Conservation (phyloP, 1,284 basidiomycete species). For the Stereum hirsutum region DNA sequence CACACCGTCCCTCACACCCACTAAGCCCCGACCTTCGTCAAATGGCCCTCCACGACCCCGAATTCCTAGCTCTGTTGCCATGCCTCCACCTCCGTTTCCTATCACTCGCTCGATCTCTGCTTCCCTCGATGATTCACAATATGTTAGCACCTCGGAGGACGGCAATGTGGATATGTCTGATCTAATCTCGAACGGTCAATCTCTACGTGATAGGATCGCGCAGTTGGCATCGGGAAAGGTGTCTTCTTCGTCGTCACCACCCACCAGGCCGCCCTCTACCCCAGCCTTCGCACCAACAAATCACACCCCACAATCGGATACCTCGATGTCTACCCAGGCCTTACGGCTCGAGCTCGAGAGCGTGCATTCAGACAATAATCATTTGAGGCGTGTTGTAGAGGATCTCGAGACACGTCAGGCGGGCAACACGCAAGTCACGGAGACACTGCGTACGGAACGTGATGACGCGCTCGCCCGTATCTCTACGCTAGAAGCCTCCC, state of each 20-base stretch:
- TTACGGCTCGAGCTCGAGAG: slow-evolving; percentile 44
- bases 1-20: slow-evolving; percentile 31
- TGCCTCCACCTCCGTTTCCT: slow-evolving; percentile 71
- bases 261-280: slow-evolving; percentile 12
- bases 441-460: slow-evolving; percentile 34
- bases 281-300: slow-evolving; percentile 15
- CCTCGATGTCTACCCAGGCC: slow-evolving; percentile 28
- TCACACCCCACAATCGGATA: slow-evolving; percentile 12
- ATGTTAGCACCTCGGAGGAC: slow-evolving; percentile 7
- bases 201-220: slow-evolving; percentile 44
- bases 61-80: slow-evolving; percentile 63
- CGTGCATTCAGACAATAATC: slow-evolving; percentile 49
- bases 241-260: slow-evolving; percentile 10
- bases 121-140: too few species aligned
- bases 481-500: slow-evolving; percentile 37
- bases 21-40: slow-evolving; percentile 39
- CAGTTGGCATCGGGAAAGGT: slow-evolving; percentile 27
- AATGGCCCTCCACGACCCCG: slow-evolving; percentile 50
- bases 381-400: slow-evolving; percentile 16
- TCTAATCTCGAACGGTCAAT: slow-evolving; percentile 17
- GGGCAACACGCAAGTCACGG: slow-evolving; percentile 11
- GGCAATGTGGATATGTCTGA: slow-evolving; percentile 6
- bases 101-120: slow-evolving; percentile 18
- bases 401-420: slow-evolving; percentile 8
- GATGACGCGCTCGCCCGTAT: slow-evolving; percentile 33